These are phyloP conservation scores for Xylaria sp. DNA, from an alignment of 2,329 filamentous ascomycete species.

Conservation along the genomic window DNA sequence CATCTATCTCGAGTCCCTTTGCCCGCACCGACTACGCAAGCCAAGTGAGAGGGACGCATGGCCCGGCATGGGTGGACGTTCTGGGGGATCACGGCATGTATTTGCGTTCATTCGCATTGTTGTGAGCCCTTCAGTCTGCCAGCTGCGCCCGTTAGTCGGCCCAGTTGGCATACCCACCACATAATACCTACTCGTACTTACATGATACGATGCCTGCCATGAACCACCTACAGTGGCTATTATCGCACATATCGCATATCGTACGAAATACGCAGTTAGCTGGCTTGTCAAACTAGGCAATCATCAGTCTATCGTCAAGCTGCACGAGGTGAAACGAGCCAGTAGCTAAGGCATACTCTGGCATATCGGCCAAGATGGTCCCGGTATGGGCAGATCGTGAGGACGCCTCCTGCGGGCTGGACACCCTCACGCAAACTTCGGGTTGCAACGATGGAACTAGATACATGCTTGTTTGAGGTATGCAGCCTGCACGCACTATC, in stretches of 20 bases:
- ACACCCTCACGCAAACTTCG: slow-evolving; percentile 17
- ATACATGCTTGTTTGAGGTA: slow-evolving; percentile 15
- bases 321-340: slow-evolving; percentile 17
- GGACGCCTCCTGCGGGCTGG: slow-evolving; percentile 16
- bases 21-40: slow-evolving; percentile 16
- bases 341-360: slow-evolving; percentile 4
- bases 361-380: slow-evolving; percentile 15
- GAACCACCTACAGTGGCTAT: slow-evolving; percentile 1
- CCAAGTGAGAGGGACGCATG: slow-evolving; percentile 14
- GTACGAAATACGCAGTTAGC: not conserved
- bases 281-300: slow-evolving; percentile 13
- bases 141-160: slow-evolving; percentile 4
- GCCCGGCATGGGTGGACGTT: slow-evolving; percentile 24
- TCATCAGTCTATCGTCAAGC: slow-evolving; percentile 19
- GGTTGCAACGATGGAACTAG: slow-evolving; percentile 17
- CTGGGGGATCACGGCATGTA: slow-evolving; percentile 29
- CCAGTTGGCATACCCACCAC: not conserved
- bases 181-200: not conserved
- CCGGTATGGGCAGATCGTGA: slow-evolving; percentile 20
- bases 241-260: not conserved
- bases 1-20: slow-evolving; percentile 6
- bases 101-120: slow-evolving; percentile 20
- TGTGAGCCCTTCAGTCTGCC: slow-evolving; percentile 6
- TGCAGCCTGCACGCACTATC: slow-evolving; percentile 18
- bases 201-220: not conserved